Evolutionary conservation across 169 alveolate genomes (phyloP), one percentile per base, ranked within the genome.

Genomic region (Eimeria maxima): DNA sequence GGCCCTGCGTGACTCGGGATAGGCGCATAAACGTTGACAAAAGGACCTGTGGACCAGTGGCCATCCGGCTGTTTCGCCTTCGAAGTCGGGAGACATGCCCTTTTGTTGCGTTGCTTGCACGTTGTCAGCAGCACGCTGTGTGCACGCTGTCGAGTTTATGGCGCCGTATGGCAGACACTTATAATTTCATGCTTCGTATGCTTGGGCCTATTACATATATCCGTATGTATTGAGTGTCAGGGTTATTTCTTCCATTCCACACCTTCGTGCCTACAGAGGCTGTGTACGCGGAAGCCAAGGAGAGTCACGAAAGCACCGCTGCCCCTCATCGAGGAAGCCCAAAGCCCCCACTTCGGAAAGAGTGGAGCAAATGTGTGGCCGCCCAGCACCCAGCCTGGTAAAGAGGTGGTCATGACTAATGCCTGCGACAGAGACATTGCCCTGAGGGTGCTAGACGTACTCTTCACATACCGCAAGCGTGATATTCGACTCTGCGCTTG

Each of bases 341-440:
- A 29, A 57, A 10, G 24, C 73, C 45, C 90, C 90, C 53, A 50
- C 90, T 45, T 44, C 50, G 13, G 90, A 81, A 47, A 81, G 71
- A 4, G 90, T 81, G 71, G 90, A 81, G 44, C 90, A 81, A 6
- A 81, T n/a, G 90, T 81, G 90, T 22, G 90, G 90, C 55, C 71
- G 45, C 4, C 44, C 33, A 45, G 65, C 20, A 20, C 90, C 90
- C 45, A 81, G 90, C 90, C 90, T 81, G 90, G 50, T 45, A 22
- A 50, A 2, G 0, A 24, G 63, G 67, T 47, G 8, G 47, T 81
- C 10, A 81, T 8, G 50, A 13, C 42, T 4, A 11, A 24, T 7
- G 29, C 38, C 0, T 76, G 63, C 53, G 29, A 33, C 87, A 11
- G 7, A 16, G 47, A 10, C 11, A n/a, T n/a, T 50, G 11, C 57